These are phyloP conservation scores for Suaeda aralocaspica DNA, from an alignment of 148 eudicot species.

Conservation along the genomic window DNA sequence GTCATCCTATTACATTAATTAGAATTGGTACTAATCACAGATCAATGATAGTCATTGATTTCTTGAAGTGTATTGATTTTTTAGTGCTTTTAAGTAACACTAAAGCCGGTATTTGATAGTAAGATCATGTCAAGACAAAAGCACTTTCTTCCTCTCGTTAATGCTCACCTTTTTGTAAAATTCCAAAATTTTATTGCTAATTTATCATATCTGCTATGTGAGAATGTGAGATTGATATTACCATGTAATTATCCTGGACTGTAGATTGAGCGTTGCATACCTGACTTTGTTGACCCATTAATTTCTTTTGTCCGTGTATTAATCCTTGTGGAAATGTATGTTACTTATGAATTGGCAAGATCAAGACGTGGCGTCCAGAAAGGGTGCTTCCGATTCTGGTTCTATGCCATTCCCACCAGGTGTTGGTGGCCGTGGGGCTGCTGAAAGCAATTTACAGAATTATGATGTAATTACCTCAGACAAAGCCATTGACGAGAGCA, in stretches of 20 bases:
- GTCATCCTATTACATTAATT: not conserved
- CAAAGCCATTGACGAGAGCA: conserved; percentile 88
- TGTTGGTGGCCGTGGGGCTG: conserved; percentile 77
- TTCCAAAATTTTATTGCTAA: not conserved
- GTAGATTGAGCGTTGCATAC: conserved; percentile 6
- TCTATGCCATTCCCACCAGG: conserved; percentile 99
- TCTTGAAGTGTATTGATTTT: not conserved
- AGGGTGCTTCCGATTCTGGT: conserved; percentile 52
- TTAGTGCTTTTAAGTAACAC: not conserved
- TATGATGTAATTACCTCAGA: conserved; percentile 83
- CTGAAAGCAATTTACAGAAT: conserved; percentile 42
- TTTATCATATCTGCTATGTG: conserved; percentile 1
- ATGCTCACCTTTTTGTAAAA: not conserved
- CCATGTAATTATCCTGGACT: conserved; percentile 7
- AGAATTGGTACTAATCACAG: not conserved
- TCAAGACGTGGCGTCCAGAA: conserved; percentile 63
- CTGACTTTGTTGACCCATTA: conserved; percentile 31
- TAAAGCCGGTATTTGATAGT: not conserved
- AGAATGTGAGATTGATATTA: conserved; percentile 7
- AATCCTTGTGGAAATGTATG: conserved; percentile 53
- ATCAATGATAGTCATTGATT: not conserved
- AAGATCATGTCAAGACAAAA: not conserved
- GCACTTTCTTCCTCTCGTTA: not conserved
- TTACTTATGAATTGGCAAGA: conserved; percentile 60
- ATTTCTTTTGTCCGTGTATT: conserved; percentile 31